Evolutionary conservation across 306 rosid species (phyloP), one percentile per base, ranked within the genome.

Genomic region (Gleditsia sinensis): DNA sequence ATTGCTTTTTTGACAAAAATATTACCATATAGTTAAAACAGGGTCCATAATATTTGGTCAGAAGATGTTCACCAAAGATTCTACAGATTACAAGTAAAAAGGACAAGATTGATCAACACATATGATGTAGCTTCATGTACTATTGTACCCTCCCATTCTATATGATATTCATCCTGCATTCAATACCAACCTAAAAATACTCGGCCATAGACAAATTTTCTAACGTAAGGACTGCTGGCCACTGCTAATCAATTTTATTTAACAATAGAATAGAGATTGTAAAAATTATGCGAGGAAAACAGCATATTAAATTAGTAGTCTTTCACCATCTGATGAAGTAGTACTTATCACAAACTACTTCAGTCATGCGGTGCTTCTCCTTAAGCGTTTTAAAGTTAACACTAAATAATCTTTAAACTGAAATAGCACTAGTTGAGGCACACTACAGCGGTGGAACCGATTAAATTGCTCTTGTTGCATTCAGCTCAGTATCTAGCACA

Each of bases 291-390:
- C 0, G 9, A 67, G 23, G 13, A 30, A 19, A 68, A 68, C 57
- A 17, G 28, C 30, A 48, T 19, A 25, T 17, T 58, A 14, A 32
- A 30, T 0, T 17, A 45, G 39, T 17, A 45, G 39, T 17, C 28
- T 48, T 67, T 67, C 28, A 67, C 45, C 72, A 62, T 39, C 69
- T 36, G 5, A 67, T n/a, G 23, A 39, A 66, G 51, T 43, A 43
- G 24, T 66, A 66, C 25, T 7, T 9, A 65, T 48, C 58, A 48
- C 69, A 28, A 46, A 46, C 33, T 19, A 48, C 33, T 53, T 33
- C 25, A 28, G n/a, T 17, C 42, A n/a, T 19, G 51, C 14, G 1
- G 24, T 28, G 27, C 25, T 50, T n/a, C 19, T 36, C 36, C 19
- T 19, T 61, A 36, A 51, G 19, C 24, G 6, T 33, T 23, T 50